Evolutionary conservation across 331 rosid genomes (phyloP).

Genomic region (Phaseolus coccineus): DNA sequence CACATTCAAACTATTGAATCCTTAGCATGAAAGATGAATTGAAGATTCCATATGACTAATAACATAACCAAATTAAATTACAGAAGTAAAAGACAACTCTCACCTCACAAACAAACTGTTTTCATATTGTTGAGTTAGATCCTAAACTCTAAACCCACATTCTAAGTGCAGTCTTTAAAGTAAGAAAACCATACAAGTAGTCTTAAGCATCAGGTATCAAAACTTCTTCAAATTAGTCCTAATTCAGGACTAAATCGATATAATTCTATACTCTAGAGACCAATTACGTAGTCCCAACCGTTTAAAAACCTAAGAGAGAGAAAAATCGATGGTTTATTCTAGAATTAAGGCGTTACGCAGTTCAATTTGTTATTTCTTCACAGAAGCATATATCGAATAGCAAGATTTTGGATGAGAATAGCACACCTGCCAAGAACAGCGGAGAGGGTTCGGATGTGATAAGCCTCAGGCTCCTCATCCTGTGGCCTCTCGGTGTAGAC

Average conservation of each 20-base stretch:
- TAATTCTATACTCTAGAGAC: background rate
- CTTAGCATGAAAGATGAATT: too few species aligned
- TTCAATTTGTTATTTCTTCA: background rate
- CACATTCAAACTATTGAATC: too few species aligned
- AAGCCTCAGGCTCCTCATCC: conserved; percentile 75
- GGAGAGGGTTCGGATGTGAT: conserved; percentile 84
- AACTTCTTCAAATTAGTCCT: background rate
- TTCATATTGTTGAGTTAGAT: background rate
- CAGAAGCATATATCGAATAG: background rate
- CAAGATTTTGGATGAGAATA: background rate
- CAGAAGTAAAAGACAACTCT: background rate
- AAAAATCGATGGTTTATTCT: background rate
- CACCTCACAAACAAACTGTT: background rate
- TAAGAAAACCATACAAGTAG: too few species aligned
- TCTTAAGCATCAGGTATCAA: background rate
- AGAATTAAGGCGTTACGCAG: background rate
- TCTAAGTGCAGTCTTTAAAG: too few species aligned
- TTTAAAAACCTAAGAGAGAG: background rate
- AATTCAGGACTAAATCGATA: background rate
- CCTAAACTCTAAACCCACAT: background rate
- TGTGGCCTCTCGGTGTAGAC: conserved; percentile 77
- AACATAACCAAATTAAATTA: too few species aligned
- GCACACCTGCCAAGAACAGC: conserved; percentile 82
- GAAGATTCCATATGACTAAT: too few species aligned
- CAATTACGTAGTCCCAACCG: background rate